A percentile compares a stretch with the other conserved stretches of the same genome.
Evolutionary conservation across 805 yeast species (phyloP).

Genomic region (Pichia heedii): DNA sequence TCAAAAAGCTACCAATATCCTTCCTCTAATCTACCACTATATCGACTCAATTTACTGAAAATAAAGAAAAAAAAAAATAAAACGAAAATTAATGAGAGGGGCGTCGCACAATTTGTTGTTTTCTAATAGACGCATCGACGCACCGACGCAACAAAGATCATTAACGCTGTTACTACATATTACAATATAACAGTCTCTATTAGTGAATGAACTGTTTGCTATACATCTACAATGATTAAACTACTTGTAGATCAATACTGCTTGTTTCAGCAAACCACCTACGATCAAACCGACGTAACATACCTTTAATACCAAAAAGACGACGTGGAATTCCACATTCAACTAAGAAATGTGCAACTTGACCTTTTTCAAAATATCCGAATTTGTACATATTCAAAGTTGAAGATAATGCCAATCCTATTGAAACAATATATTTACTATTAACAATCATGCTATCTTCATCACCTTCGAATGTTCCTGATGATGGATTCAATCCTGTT

Average conservation of each 20-base stretch:
- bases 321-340: constrained; percentile 65
- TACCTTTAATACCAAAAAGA: constrained; percentile 34
- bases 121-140: no score
- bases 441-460: constrained; percentile 11
- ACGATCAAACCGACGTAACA: constrained; percentile 40
- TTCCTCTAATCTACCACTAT: no score
- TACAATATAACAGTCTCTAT: no score
- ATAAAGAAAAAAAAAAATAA: no score
- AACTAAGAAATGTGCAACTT: constrained; percentile 48
- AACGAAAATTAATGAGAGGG: no score
- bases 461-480: constrained; percentile 42
- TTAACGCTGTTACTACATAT: no score
- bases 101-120: no score
- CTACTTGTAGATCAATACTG: constrained; percentile 2
- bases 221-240: background rate
- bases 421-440: constrained; percentile 53
- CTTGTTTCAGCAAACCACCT: constrained; percentile 8
- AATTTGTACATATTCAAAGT: constrained; percentile 51
- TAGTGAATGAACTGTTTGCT: no score
- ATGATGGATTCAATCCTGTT: constrained; percentile 74
- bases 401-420: constrained; percentile 67
- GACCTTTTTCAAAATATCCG: constrained; percentile 39
- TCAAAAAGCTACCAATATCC: no score
- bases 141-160: no score
- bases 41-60: no score